Percentiles rank a stretch among this genome's conserved stretches.
These are phyloP conservation scores for Talaromyces sp. DNA, from an alignment of 2,329 filamentous ascomycete species.

Conservation along the genomic window DNA sequence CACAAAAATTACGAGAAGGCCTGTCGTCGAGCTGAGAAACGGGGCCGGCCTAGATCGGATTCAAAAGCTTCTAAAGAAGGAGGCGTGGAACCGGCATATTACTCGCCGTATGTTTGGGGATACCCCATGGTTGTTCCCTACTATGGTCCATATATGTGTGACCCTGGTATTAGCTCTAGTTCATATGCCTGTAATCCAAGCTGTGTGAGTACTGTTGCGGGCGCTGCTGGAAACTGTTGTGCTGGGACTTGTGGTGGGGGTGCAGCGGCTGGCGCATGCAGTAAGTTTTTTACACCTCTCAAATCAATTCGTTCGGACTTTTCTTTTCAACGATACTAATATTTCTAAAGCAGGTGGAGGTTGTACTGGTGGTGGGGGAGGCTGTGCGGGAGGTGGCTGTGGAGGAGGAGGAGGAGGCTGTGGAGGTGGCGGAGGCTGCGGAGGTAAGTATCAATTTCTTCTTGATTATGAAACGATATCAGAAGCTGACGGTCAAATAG, in stretches of 20 bases:
- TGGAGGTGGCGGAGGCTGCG: slow-evolving; percentile 15
- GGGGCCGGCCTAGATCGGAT: slow-evolving; percentile 32
- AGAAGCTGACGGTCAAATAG: too few species aligned
- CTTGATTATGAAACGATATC: too few species aligned
- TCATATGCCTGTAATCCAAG: slow-evolving; percentile 50
- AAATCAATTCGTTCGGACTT: too few species aligned
- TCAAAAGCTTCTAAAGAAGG: slow-evolving; percentile 29
- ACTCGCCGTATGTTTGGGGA: slow-evolving; percentile 47
- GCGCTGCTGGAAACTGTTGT: slow-evolving; percentile 52
- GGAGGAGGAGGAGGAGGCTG: slow-evolving; percentile 30
- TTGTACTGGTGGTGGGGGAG: slow-evolving; percentile 28
- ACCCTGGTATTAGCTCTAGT: slow-evolving; percentile 44
- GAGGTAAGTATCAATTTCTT: slow-evolving; percentile 4
- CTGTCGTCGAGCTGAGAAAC: slow-evolving; percentile 37
- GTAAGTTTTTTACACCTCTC: too few species aligned
- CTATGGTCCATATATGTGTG: slow-evolving; percentile 52
- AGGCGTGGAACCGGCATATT: slow-evolving; percentile 12
- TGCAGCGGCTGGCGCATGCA: slow-evolving; percentile 47
- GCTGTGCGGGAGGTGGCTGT: slow-evolving; percentile 38
- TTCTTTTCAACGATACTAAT: background rate
- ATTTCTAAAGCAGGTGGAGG: background rate
- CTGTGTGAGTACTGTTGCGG: slow-evolving; percentile 44
- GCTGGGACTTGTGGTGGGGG: slow-evolving; percentile 47
- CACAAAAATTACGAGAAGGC: slow-evolving; percentile 55
- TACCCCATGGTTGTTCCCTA: slow-evolving; percentile 49